Evolutionary conservation across 345 rosid genomes (phyloP), one percentile per base, ranked within the genome.

Genomic region (Citrus glauca): DNA sequence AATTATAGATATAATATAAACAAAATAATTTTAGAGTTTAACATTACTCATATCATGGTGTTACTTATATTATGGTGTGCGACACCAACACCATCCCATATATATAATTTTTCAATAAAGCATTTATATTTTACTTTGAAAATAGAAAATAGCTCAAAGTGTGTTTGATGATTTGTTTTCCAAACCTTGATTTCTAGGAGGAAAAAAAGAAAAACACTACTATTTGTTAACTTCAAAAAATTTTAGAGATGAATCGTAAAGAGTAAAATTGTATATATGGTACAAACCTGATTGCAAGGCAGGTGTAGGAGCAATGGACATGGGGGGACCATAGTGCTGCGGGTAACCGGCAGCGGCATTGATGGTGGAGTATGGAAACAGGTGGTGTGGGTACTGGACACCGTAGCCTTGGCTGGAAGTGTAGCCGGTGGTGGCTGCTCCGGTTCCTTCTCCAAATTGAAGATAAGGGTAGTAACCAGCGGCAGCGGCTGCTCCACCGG

Each of bases 231-330:
- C 50, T 45, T 7, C 11, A 73, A 5, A 63, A 63, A 63, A 28
- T 4, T 27, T 1, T 30, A 17, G 45, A 6, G 56, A 42, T 13
- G 38, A 33, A 35, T 14, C 19, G 24, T 56, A 22, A 22, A 37
- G 40, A 8, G 73, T 69, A 42, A 42, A 10, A 22, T 13, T 35
- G 64, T 24, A 32, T n/a, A 9, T n/a, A 24, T 22, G 6, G 53
- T 56, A 78, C 84, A 79, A 75, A 91, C 97, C 94, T 88, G 98
- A 92, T 80, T 88, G 98, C 82, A 95, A 82, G 75, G 94, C 80
- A 1, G 97, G 91, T 38, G 97, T 78, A 17, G 95, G 98, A 40
- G 98, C 88, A 76, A 92, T 91, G 69, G 99, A 92, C 87, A 93
- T 85, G 28, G 97, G 91, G 7, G 92, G 73, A 57, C 89, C 93